Conservation (phyloP, 202 grass and related monocot genomes). For the Cymbopogon flexuosus region DNA sequence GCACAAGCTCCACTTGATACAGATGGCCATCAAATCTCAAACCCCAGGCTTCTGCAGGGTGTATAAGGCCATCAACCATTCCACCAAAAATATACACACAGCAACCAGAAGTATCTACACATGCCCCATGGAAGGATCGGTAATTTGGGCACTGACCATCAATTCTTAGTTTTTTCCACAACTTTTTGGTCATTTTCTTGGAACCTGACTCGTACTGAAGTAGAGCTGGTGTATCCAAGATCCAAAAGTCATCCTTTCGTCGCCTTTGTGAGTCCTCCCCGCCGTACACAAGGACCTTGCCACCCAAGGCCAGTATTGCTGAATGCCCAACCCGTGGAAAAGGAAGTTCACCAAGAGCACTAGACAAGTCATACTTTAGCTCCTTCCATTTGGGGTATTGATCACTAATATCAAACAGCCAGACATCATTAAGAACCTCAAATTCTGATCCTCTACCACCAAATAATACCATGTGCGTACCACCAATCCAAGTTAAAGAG, state of each 20-base stretch:
- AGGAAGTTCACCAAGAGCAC: constrained; percentile 60
- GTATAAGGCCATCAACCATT: constrained; percentile 66
- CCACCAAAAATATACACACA: constrained; percentile 76
- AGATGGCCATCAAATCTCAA: constrained; percentile 82
- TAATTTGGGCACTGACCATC: constrained; percentile 65
- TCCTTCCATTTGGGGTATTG: constrained; percentile 78
- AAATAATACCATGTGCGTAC: constrained; percentile 68
- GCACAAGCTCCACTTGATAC: constrained; percentile 69
- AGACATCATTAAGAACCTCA: constrained; percentile 95
- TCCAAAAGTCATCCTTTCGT: constrained; percentile 92
- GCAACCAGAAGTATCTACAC: constrained; percentile 62
- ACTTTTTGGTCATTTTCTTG: constrained; percentile 50
- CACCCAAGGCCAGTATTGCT: constrained; percentile 57
- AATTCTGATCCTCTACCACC: constrained; percentile 81
- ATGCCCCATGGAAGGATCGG: constrained; percentile 85
- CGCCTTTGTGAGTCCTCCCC: constrained; percentile 79
- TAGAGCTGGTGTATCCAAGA: constrained; percentile 61
- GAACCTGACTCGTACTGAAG: constrained; percentile 48
- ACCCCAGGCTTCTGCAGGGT: constrained; percentile 56
- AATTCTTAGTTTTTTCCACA: constrained; percentile 64
- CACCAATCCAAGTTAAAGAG: constrained; percentile 75
- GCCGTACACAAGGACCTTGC: constrained; percentile 89
- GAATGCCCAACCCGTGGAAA: constrained; percentile 86
- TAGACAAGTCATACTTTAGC: constrained; percentile 55
- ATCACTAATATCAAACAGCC: constrained; percentile 64